phyloP scores from a whole-genome alignment of 2,329 filamentous ascomycete genomes.

The Fulvia fulva region DNA sequence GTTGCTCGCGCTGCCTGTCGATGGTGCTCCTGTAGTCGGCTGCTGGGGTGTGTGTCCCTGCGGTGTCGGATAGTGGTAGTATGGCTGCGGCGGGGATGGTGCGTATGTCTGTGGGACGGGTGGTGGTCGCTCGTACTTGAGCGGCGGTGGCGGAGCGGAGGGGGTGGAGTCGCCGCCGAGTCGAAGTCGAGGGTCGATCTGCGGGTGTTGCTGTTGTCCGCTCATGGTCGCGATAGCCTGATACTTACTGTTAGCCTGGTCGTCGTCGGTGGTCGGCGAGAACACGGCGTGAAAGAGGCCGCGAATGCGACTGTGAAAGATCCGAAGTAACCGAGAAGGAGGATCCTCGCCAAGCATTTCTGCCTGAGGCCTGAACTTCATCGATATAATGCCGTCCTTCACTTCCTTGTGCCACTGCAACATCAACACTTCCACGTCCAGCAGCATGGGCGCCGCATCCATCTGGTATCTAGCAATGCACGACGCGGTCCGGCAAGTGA shows the following conservation, averaged over 20 bases:
- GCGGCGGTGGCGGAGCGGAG: background rate
- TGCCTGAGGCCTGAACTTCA: too few relatives aligned
- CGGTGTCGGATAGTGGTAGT: constrained; percentile 23
- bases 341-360: too few relatives aligned
- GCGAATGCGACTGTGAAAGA: background rate
- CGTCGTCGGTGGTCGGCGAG: background rate
- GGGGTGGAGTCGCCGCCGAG: background rate
- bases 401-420: too few relatives aligned
- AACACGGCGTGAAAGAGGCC: background rate
- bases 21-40: constrained; percentile 11
- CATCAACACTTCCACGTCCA: too few relatives aligned
- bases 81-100: constrained; percentile 20
- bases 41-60: constrained; percentile 15
- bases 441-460: too few relatives aligned
- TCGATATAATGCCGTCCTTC: too few relatives aligned
- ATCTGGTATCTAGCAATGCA: too few relatives aligned
- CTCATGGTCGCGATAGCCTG: background rate
- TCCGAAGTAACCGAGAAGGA: background rate
- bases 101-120: background rate
- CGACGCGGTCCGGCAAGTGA: too few relatives aligned
- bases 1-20: constrained; percentile 21
- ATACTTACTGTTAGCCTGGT: background rate
- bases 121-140: constrained; percentile 1
- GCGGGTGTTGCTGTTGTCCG: background rate
- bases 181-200: background rate